Evolutionary conservation across 1,284 basidiomycete genomes (phyloP), one percentile per base, ranked within the genome.

Genomic region (Sanghuangporus weigelae): DNA sequence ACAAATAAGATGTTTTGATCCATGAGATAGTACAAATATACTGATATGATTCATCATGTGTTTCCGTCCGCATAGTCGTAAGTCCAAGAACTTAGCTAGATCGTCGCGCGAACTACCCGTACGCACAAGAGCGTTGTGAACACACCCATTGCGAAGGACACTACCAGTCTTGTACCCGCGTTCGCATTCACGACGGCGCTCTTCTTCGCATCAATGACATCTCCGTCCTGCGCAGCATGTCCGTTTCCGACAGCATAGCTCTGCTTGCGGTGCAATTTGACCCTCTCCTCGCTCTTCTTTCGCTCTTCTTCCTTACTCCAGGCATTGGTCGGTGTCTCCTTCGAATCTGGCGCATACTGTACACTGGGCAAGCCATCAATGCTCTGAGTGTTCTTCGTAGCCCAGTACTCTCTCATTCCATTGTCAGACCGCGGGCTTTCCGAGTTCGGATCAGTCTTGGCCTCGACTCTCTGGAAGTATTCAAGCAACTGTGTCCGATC

Each of bases 361-460:
- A 83, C 64, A 3, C 71, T 79, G 0, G 80, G 79, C 3, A 83
- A 75, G 21, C 80, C 80, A 64, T 81, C 79, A 7, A 81, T 63
- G 57, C 79, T 81, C 14, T 60, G 61, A 1, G 72, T 60, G 53
- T 84, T 84, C 50, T 76, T 71, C 1, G 68, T 68, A 12, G 69
- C 67, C 82, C 81, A 83, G 72, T 79, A 83, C 1, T 73, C 67
- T 63, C 75, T 76, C 68, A 82, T 73, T 0, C 80, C 80, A 2
- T 71, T 71, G 59, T 38, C 53, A 3, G 64, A 42, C 2, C 56
- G 63, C 23, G 40, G 42, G 38, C 67, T 63, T 21, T 54, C 62
- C 14, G 65, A 61, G 26, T 56, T 64, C 48, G 63, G 49, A 26
- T 42, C 42, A 16, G 81, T 81, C 21, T 42, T 57, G 10, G 23